Conservation (phyloP, 257 asterid genomes). For the Lycium barbarum region DNA sequence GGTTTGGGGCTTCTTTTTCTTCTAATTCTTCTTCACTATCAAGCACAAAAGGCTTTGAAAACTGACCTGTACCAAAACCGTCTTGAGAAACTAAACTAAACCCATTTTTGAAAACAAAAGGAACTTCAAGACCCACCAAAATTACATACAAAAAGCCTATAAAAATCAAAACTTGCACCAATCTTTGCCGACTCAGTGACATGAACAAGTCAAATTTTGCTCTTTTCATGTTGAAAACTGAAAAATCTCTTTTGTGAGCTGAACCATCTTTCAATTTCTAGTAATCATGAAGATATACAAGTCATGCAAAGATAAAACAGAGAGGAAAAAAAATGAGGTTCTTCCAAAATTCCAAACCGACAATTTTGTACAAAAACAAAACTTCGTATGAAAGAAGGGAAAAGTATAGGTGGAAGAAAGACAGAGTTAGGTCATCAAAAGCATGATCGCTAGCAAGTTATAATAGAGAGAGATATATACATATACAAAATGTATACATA, state of each 20-base stretch:
- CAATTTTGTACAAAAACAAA: not conserved
- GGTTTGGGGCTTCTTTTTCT: conserved; percentile 63
- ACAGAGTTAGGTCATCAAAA: conserved; percentile 36
- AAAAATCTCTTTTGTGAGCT: not conserved
- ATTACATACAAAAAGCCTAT: conserved; percentile 60
- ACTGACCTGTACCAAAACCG: conserved; percentile 49
- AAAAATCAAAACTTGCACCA: conserved; percentile 60
- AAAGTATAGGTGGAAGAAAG: conserved; percentile 21
- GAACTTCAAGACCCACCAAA: conserved; percentile 77
- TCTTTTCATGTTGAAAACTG: conserved; percentile 59
- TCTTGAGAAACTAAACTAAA: conserved; percentile 52
- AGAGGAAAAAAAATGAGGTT: not conserved
- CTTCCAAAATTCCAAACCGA: conserved; percentile 27
- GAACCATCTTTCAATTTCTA: conserved; percentile 26
- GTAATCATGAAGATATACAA: conserved; percentile 27
- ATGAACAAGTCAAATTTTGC: conserved; percentile 59
- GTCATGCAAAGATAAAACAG: not conserved
- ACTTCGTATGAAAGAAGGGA: not conserved
- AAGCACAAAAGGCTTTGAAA: conserved; percentile 61
- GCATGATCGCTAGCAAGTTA: conserved; percentile 26
- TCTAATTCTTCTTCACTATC: conserved; percentile 75
- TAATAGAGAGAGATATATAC: not conserved
- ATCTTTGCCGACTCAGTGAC: conserved; percentile 67
- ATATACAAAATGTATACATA: not conserved
- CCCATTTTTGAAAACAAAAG: conserved; percentile 69